These are phyloP conservation scores for Phaffia tasmanica DNA, from an alignment of 768 basidiomycete genomes.

Conservation along the genomic window DNA sequence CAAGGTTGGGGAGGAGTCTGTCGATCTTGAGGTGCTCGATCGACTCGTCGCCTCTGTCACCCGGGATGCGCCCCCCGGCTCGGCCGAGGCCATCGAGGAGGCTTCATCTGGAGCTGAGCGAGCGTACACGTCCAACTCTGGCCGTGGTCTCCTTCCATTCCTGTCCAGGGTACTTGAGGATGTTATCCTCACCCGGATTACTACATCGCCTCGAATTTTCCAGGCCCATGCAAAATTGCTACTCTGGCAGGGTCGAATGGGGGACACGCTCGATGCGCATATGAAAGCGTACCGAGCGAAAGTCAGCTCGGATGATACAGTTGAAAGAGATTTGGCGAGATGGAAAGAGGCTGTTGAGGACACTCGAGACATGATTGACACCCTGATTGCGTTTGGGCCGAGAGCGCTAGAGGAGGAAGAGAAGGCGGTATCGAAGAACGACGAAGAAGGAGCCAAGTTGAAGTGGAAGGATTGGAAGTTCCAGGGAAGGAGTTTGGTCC, in stretches of 20 bases:
- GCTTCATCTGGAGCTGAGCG: conserved; percentile 29
- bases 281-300: conserved; percentile 73
- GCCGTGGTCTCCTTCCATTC: conserved; percentile 53
- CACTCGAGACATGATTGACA: conserved; percentile 71
- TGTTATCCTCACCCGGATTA: conserved; percentile 70
- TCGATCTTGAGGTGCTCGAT: conserved; percentile 81
- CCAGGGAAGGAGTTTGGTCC: conserved; percentile 72
- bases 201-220: conserved; percentile 61
- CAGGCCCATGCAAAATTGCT: conserved; percentile 70
- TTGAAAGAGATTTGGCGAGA: conserved; percentile 46
- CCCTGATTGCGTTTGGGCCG: conserved; percentile 72
- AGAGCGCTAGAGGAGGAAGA: conserved; percentile 39
- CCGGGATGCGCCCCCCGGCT: conserved; percentile 36
- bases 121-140: conserved; percentile 50
- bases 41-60: conserved; percentile 80
- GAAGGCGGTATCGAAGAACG: conserved; percentile 19
- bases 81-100: conserved; percentile 30
- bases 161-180: conserved; percentile 64
- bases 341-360: conserved; percentile 70
- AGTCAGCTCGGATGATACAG: conserved; percentile 45
- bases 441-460: conserved; percentile 36
- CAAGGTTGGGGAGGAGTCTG: conserved; percentile 45
- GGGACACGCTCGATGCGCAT: conserved; percentile 67
- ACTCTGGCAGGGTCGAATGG: conserved; percentile 60
- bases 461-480: conserved; percentile 61